Conservation (phyloP, 352 stramenopile species). For the Phytophthora sojae region DNA sequence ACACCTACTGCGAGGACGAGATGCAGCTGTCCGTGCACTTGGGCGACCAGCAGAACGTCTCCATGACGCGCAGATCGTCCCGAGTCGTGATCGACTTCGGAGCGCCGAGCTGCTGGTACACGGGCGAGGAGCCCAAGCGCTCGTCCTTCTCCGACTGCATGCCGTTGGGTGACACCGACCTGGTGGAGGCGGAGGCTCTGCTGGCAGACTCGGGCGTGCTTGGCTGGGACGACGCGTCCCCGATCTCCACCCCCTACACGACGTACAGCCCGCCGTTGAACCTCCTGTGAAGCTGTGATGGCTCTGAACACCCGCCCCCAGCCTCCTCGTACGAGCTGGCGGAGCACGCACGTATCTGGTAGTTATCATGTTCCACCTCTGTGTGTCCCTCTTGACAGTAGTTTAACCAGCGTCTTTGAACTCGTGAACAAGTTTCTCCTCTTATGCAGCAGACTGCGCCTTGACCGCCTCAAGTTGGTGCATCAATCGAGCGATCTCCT, state of each 20-base stretch:
- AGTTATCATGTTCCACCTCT: slow-evolving; percentile 10
- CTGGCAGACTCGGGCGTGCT: slow-evolving; percentile 35
- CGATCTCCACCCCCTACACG: slow-evolving; percentile 4
- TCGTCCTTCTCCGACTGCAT: slow-evolving; percentile 25
- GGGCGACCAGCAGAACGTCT: slow-evolving; percentile 28
- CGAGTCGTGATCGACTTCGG: slow-evolving; percentile 62
- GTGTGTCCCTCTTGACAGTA: slow-evolving; percentile 32
- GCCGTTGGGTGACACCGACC: slow-evolving; percentile 55
- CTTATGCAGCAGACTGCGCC: slow-evolving; percentile 26
- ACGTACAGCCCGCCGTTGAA: slow-evolving; percentile 29
- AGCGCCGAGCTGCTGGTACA: slow-evolving; percentile 53
- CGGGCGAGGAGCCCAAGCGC: slow-evolving; percentile 41
- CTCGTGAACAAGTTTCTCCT: slow-evolving; percentile 22
- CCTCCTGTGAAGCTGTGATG: slow-evolving; percentile 23
- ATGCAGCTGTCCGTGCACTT: slow-evolving; percentile 26
- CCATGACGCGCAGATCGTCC: slow-evolving; percentile 32
- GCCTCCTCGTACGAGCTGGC: slow-evolving; percentile 17
- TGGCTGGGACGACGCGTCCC: slow-evolving; percentile 31
- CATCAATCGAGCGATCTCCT: slow-evolving; percentile 62
- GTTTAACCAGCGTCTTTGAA: slow-evolving; percentile 25
- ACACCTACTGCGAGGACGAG: slow-evolving; percentile 25
- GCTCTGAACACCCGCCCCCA: slow-evolving; percentile 1
- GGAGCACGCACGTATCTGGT: slow-evolving; percentile 11
- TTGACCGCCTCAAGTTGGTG: slow-evolving; percentile 58
- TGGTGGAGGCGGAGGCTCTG: slow-evolving; percentile 47